phyloP scores from a whole-genome alignment of 2,329 filamentous ascomycete genomes.

The Acrodontium crateriforme region DNA sequence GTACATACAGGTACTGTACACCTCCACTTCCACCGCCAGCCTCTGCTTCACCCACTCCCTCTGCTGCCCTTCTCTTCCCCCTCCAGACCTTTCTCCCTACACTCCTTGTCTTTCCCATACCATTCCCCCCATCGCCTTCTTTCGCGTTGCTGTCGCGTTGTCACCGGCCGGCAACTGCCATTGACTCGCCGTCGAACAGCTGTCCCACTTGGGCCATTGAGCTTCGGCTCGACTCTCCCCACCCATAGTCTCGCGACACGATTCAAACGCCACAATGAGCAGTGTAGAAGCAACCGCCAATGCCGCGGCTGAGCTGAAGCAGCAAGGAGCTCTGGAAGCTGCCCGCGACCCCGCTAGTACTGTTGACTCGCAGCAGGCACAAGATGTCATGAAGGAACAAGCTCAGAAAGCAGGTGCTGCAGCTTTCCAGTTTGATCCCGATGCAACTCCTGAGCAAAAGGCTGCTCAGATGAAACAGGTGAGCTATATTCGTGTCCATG shows the following conservation, averaged over 20 bases:
- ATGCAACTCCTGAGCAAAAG: slow-evolving; percentile 75
- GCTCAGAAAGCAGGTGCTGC: slow-evolving; percentile 64
- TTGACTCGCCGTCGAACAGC: neutral
- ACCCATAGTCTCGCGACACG: neutral
- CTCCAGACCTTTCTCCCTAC: neutral
- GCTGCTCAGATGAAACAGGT: slow-evolving; percentile 64
- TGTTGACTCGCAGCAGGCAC: slow-evolving; percentile 55
- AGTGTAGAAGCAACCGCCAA: slow-evolving; percentile 19
- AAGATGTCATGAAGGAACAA: slow-evolving; percentile 61
- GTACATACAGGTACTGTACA: no score
- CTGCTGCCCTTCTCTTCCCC: neutral
- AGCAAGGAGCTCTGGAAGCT: slow-evolving; percentile 66
- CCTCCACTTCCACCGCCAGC: no score
- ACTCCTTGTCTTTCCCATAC: neutral
- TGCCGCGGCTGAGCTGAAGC: slow-evolving; percentile 52
- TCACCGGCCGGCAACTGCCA: no score
- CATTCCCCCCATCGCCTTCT: neutral
- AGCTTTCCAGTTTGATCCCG: slow-evolving; percentile 75
- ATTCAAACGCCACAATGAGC: slow-evolving; percentile 7
- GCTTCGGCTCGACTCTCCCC: neutral
- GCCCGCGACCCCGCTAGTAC: slow-evolving; percentile 55
- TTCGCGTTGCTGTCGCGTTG: neutral
- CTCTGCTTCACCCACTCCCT: slow-evolving; percentile 1
- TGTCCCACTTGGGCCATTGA: neutral
- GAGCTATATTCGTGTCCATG: slow-evolving; percentile 27